Conservation (phyloP, 2,329 filamentous ascomycete species). For the Apiospora kogelbergensis region DNA sequence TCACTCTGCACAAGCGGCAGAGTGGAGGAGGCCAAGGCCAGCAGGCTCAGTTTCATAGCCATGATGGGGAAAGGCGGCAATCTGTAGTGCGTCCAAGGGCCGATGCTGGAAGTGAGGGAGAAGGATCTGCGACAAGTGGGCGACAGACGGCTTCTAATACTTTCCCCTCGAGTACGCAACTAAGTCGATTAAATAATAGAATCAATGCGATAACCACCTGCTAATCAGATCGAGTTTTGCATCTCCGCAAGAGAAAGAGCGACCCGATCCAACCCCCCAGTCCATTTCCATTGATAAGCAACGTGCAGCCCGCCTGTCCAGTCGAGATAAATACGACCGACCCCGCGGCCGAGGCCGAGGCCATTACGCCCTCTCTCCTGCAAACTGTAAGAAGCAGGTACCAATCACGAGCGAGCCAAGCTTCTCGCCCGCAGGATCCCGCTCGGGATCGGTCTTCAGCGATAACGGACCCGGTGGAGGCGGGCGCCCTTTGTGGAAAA, state of each 20-base stretch:
- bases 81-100: background rate
- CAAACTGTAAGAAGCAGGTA: background rate
- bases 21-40: constrained; percentile 38
- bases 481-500: background rate
- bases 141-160: background rate
- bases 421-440: background rate
- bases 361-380: background rate
- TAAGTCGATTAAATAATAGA: background rate
- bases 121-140: background rate
- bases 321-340: background rate
- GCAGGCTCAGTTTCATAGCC: constrained; percentile 40
- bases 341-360: background rate
- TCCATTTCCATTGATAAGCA: background rate
- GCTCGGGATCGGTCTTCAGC: background rate
- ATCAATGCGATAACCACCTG: background rate
- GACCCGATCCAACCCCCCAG: background rate
- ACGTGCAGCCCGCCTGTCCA: background rate
- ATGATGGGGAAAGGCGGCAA: constrained; percentile 24
- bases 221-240: constrained; percentile 1
- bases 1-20: constrained; percentile 48
- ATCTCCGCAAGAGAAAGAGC: background rate
- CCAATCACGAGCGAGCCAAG: background rate
- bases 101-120: background rate
- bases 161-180: background rate
- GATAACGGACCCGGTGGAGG: background rate